phyloP scores from a whole-genome alignment of 2,329 filamentous ascomycete genomes.

The Xylariales sp. region DNA sequence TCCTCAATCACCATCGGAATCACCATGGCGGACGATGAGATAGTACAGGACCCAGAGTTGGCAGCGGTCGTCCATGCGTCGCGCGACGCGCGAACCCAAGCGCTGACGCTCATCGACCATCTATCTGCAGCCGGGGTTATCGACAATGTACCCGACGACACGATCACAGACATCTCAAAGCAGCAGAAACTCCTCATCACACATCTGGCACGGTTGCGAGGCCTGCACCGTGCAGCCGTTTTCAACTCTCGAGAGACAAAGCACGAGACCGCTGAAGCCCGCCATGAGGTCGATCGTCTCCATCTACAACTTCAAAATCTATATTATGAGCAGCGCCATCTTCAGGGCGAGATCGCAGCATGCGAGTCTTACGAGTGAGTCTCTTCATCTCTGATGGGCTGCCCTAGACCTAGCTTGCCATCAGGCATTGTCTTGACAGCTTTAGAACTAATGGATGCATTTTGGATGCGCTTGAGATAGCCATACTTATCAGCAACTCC shows the following conservation, averaged over 20 bases:
- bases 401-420: too few species aligned
- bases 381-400: too few species aligned
- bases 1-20: too few species aligned
- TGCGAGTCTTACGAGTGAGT: constrained; percentile 90
- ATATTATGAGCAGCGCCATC: constrained; percentile 90
- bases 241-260: constrained; percentile 83
- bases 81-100: constrained; percentile 68
- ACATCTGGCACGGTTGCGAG: constrained; percentile 74
- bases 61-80: constrained; percentile 67
- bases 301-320: constrained; percentile 93
- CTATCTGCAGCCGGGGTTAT: constrained; percentile 40
- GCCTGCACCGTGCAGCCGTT: constrained; percentile 77
- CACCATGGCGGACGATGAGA: constrained; percentile 49
- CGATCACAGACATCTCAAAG: constrained; percentile 59
- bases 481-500: constrained; percentile 83
- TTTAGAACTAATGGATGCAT: too few species aligned
- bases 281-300: constrained; percentile 85
- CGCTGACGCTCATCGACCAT: constrained; percentile 58
- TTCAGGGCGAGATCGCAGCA: constrained; percentile 83
- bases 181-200: constrained; percentile 78
- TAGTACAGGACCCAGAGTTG: constrained; percentile 63
- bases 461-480: constrained; percentile 33
- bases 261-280: constrained; percentile 75
- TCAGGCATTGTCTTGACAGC: too few species aligned
- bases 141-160: constrained; percentile 39